Evolutionary conservation across 2,329 filamentous ascomycete genomes (phyloP), one percentile per base, ranked within the genome.

Genomic region (Pseudogymnoascus sp.): DNA sequence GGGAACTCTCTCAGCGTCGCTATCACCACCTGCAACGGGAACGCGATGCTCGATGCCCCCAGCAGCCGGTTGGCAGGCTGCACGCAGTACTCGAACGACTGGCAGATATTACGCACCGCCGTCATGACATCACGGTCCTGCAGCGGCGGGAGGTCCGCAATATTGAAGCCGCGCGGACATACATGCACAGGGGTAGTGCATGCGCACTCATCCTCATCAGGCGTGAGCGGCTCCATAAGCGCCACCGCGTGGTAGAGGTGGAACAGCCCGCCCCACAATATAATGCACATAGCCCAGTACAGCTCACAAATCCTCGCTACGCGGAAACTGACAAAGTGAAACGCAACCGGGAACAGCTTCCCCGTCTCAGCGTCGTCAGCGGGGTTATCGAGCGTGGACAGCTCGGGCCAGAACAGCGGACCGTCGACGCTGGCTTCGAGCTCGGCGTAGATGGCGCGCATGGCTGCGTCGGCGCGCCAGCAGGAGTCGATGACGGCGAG

Each of bases 251-350:
- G 39, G 65, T 76, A 73, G 7, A 77, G 66, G 45, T 72, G 70
- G 7, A 63, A 69, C 62, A 77, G 68, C 1, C 74, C 73, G 4
- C 73, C 70, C 73, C 74, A 77, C 19, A 77, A 64, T 62, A 77
- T 71, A 0, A 69, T 63, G 6, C 68, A 66, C 1, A 70, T 69
- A 4, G 73, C 70, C 76, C 75, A 77, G 57, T 73, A 73, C 2
- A 75, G 39, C 45, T 74, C 70, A 11, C 74, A 68, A 4, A 69
- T 73, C 6, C 68, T 65, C 4, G 75, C 74, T 3, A 68, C 68
- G 6, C 60, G 60, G 3, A 75, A 62, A 60, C 71, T 67, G 2
- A 65, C 62, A 54, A 77, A 77, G 13, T 71, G 64, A 61, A 71
- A 74, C 5, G 70, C 68, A 4, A 75, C 68, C 0, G 74, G 72